Conservation (phyloP, 2,329 filamentous ascomycete genomes). For the Alternaria solani region DNA sequence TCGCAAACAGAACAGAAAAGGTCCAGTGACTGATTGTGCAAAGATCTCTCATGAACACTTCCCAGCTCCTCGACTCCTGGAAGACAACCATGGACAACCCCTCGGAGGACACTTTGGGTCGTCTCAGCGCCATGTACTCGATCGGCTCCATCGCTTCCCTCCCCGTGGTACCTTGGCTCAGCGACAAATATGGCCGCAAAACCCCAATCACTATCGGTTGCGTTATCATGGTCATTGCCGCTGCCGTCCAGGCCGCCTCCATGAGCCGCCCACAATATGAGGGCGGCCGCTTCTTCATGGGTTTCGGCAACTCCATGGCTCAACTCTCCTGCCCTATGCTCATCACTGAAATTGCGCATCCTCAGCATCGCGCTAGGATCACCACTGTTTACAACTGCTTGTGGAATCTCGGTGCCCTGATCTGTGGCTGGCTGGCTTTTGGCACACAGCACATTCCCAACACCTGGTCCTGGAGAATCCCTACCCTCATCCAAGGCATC, state of each 20-base stretch:
- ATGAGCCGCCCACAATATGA: conserved; percentile 59
- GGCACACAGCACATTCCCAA: conserved; percentile 50
- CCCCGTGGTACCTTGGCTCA: conserved; percentile 49
- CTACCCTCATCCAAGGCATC: conserved; percentile 61
- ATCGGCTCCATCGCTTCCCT: conserved; percentile 53
- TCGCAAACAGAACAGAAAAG: neutral
- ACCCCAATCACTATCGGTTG: conserved; percentile 53
- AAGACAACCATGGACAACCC: conserved; percentile 50
- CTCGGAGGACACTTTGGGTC: conserved; percentile 51
- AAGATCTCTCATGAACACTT: conserved; percentile 56
- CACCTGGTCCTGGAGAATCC: conserved; percentile 62
- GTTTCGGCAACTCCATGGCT: conserved; percentile 71
- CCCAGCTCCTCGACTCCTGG: conserved; percentile 53
- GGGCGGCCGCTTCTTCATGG: conserved; percentile 68
- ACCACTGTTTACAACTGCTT: conserved; percentile 73
- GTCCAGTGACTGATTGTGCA: conserved; percentile 1
- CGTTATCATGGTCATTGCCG: conserved; percentile 57
- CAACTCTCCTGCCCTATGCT: conserved; percentile 71
- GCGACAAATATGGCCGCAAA: conserved; percentile 56
- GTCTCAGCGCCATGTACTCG: conserved; percentile 56
- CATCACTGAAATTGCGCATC: conserved; percentile 71
- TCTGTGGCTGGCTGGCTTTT: conserved; percentile 67
- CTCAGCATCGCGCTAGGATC: conserved; percentile 71
- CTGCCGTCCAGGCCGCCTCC: conserved; percentile 40
- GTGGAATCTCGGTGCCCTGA: conserved; percentile 67